Conservation (phyloP, 2,329 filamentous ascomycete species). For the Aspergillus ochraceus region DNA sequence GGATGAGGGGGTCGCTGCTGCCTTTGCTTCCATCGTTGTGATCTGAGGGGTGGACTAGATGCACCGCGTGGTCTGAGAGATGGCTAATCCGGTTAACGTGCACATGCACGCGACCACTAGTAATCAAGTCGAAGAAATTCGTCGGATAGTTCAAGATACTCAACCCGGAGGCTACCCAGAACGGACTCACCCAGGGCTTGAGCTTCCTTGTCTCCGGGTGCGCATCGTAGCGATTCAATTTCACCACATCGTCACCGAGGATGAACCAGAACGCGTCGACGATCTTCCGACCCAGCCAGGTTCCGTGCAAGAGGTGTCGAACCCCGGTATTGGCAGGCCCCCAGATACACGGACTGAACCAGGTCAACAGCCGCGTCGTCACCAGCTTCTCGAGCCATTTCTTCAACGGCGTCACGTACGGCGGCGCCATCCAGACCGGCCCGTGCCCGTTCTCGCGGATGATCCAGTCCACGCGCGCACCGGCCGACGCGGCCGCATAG, state of each 20-base stretch:
- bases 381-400: slow-evolving; percentile 68
- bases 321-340: slow-evolving; percentile 53
- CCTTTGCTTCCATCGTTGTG: slow-evolving; percentile 44
- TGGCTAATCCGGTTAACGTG: slow-evolving; percentile 56
- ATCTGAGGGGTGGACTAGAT: slow-evolving; percentile 48
- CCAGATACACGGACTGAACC: slow-evolving; percentile 75
- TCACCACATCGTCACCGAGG: slow-evolving; percentile 50
- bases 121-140: slow-evolving; percentile 59
- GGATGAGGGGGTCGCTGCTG: neutral
- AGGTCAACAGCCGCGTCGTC: slow-evolving; percentile 66
- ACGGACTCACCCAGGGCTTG: slow-evolving; percentile 46
- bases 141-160: slow-evolving; percentile 62
- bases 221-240: slow-evolving; percentile 47
- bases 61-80: slow-evolving; percentile 47
- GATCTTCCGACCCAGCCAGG: slow-evolving; percentile 50
- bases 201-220: slow-evolving; percentile 48
- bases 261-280: slow-evolving; percentile 57
- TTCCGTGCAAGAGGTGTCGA: slow-evolving; percentile 52
- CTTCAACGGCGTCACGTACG: slow-evolving; percentile 67
- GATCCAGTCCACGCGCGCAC: slow-evolving; percentile 49
- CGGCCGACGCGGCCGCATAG: slow-evolving; percentile 56
- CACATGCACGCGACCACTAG: slow-evolving; percentile 54
- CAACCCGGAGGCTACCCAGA: slow-evolving; percentile 58
- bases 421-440: slow-evolving; percentile 40
- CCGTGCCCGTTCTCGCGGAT: slow-evolving; percentile 45